A percentile compares a stretch with the other conserved stretches of the same genome.
Evolutionary conservation across 2,329 filamentous ascomycete species (phyloP).

Genomic region (Penicillium sp.): DNA sequence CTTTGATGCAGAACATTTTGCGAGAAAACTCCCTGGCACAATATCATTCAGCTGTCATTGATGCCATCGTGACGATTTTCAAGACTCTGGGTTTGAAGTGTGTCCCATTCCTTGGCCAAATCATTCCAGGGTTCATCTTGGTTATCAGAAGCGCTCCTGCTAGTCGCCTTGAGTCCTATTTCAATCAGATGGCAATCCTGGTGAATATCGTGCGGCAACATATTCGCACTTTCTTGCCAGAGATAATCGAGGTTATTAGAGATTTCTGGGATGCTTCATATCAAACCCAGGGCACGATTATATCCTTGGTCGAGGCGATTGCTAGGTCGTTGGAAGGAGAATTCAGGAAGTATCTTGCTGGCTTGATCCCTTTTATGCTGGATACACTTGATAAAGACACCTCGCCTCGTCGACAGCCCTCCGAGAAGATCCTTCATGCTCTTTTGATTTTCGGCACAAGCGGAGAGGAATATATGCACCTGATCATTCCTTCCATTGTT

Average conservation of each 20-base stretch:
- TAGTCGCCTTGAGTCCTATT: slow-evolving; percentile 86
- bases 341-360: slow-evolving; percentile 93
- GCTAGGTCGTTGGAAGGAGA: slow-evolving; percentile 92
- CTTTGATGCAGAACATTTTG: slow-evolving; percentile 78
- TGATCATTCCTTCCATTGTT: slow-evolving; percentile 95
- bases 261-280: slow-evolving; percentile 85
- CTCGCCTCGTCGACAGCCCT: slow-evolving; percentile 72
- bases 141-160: slow-evolving; percentile 81
- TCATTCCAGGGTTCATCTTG: slow-evolving; percentile 87
- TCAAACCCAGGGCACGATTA: slow-evolving; percentile 83
- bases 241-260: slow-evolving; percentile 81
- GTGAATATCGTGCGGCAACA: slow-evolving; percentile 96
- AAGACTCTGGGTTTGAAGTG: slow-evolving; percentile 94
- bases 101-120: slow-evolving; percentile 88
- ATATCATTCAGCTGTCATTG: slow-evolving; percentile 90
- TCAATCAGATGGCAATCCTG: slow-evolving; percentile 90
- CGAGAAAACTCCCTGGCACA: slow-evolving; percentile 87
- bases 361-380: slow-evolving; percentile 88
- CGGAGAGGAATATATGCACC: slow-evolving; percentile 97
- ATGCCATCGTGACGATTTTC: slow-evolving; percentile 98
- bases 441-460: slow-evolving; percentile 95
- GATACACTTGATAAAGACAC: slow-evolving; percentile 85
- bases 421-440: slow-evolving; percentile 87
- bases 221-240: slow-evolving; percentile 83
- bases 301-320: slow-evolving; percentile 90